Conservation (phyloP, 2,329 filamentous ascomycete genomes). For the Penicillium occitanis region DNA sequence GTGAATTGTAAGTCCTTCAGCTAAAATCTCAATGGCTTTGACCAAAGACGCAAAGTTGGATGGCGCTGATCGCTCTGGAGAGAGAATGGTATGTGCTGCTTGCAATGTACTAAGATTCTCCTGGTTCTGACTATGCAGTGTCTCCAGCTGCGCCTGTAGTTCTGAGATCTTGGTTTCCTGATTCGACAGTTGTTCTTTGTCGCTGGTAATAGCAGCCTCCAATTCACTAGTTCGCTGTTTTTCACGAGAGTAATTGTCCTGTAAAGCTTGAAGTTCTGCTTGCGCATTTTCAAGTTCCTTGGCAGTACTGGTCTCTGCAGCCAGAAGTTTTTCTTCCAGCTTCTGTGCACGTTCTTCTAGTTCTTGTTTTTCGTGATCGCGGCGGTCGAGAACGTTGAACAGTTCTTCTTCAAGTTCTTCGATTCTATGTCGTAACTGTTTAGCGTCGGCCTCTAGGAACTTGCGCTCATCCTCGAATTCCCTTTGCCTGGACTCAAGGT, state of each 20-base stretch:
- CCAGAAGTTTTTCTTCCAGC: conserved; percentile 70
- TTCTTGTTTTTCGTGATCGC: conserved; percentile 74
- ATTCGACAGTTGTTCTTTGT: conserved; percentile 52
- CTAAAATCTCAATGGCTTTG: conserved; percentile 59
- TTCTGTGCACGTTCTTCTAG: conserved; percentile 67
- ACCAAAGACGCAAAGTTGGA: conserved; percentile 59
- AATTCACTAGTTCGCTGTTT: conserved; percentile 61
- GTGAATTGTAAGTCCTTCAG: conserved; percentile 61
- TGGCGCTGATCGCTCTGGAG: conserved; percentile 54
- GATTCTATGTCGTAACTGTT: conserved; percentile 69
- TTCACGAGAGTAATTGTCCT: conserved; percentile 59
- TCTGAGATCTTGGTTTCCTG: conserved; percentile 45
- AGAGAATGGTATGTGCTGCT: conserved; percentile 60
- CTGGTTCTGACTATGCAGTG: conserved; percentile 54
- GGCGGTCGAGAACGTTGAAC: conserved; percentile 76
- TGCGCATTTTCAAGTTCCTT: conserved; percentile 43
- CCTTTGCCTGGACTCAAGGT: conserved; percentile 86
- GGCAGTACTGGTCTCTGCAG: conserved; percentile 50
- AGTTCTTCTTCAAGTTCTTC: conserved; percentile 93
- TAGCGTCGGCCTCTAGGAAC: conserved; percentile 77
- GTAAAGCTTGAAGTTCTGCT: conserved; percentile 56
- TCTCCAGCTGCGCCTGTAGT: conserved; percentile 53
- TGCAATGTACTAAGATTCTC: conserved; percentile 57
- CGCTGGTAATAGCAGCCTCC: conserved; percentile 57
- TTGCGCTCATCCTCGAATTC: conserved; percentile 86